phyloP scores from a whole-genome alignment of 768 basidiomycete genomes.

The Fomitopsis pulvina region DNA sequence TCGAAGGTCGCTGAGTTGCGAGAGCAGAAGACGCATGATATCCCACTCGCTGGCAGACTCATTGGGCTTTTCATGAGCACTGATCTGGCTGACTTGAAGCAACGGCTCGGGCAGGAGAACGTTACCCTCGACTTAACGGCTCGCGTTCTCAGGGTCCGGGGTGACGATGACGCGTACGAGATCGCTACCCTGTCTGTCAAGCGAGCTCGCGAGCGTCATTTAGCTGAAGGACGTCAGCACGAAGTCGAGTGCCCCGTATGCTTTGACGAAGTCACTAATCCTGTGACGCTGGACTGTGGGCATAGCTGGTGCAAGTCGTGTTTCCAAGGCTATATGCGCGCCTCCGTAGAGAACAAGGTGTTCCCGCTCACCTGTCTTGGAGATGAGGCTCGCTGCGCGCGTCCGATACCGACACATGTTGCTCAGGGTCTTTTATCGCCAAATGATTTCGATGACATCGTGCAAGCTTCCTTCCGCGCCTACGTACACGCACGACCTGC shows the following conservation, averaged over 20 bases:
- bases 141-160: slow-evolving; percentile 47
- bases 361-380: slow-evolving; percentile 77
- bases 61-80: slow-evolving; percentile 40
- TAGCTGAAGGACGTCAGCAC: slow-evolving; percentile 7
- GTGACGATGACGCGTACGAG: slow-evolving; percentile 39
- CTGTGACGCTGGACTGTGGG: slow-evolving; percentile 52
- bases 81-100: slow-evolving; percentile 39
- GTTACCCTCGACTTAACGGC: slow-evolving; percentile 40
- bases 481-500: slow-evolving; percentile 52
- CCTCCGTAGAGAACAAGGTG: slow-evolving; percentile 46
- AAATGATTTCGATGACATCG: slow-evolving; percentile 46
- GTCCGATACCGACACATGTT: slow-evolving; percentile 45
- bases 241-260: slow-evolving; percentile 59
- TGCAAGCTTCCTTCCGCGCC: slow-evolving; percentile 52
- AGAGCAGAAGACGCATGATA: slow-evolving; percentile 32
- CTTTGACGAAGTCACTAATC: slow-evolving; percentile 46
- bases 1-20: slow-evolving; percentile 39
- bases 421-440: slow-evolving; percentile 46
- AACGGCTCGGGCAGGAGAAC: slow-evolving; percentile 50
- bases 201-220: slow-evolving; percentile 22
- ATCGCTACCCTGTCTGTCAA: slow-evolving; percentile 37
- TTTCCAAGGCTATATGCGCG: slow-evolving; percentile 48
- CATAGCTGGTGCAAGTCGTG: slow-evolving; percentile 67
- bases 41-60: slow-evolving; percentile 42
- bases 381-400: slow-evolving; percentile 48